A percentile compares a stretch with the other conserved stretches of the same genome.
Conservation (phyloP, 1,139 yeast genomes). For the Blastobotrys proliferans region DNA sequence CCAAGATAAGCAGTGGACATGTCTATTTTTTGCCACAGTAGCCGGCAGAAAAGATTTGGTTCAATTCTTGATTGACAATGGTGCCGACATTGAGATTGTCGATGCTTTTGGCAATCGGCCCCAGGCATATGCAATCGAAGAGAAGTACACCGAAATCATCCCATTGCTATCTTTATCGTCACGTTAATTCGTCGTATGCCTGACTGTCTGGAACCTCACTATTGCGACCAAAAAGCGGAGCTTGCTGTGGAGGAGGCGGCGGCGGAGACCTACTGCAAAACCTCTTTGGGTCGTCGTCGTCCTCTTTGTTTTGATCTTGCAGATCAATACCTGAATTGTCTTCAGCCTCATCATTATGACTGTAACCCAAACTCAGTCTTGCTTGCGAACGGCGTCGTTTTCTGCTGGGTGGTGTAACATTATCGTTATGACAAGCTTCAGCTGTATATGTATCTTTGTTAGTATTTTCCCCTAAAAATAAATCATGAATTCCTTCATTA, state of each 20-base stretch:
- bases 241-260: too few species aligned
- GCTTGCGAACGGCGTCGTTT: too few species aligned
- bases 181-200: conserved; percentile 5
- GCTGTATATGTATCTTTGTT: background rate
- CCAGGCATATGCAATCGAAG: conserved; percentile 21
- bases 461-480: background rate
- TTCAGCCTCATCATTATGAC: too few species aligned
- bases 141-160: conserved; percentile 15
- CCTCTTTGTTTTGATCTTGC: too few species aligned
- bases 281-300: too few species aligned
- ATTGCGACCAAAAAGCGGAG: too few species aligned
- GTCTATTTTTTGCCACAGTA: conserved; percentile 21
- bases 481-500: background rate
- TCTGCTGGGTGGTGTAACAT: background rate
- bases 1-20: conserved; percentile 22
- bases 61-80: conserved; percentile 16
- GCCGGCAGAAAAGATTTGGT: conserved; percentile 20
- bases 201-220: conserved; percentile 4
- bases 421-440: background rate
- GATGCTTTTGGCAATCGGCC: conserved; percentile 18
- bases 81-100: conserved; percentile 16
- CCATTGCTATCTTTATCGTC: conserved; percentile 6
- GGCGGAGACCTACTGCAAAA: too few species aligned
- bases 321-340: too few species aligned
- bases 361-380: too few species aligned